Evolutionary conservation across 2,329 filamentous ascomycete species (phyloP), one percentile per base, ranked within the genome.

Genomic region (Aspergillus eucalypticola): DNA sequence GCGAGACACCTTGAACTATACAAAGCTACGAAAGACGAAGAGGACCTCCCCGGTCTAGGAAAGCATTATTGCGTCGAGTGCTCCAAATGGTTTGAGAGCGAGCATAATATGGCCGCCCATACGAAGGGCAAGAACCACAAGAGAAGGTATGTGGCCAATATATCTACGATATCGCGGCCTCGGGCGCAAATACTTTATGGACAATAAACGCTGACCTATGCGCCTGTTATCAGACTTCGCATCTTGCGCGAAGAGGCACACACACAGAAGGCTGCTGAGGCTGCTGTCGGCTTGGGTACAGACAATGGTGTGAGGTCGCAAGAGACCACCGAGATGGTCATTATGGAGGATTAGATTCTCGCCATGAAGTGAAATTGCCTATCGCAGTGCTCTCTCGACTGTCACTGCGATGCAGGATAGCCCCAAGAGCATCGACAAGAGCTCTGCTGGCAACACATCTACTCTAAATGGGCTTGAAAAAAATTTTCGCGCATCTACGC

Each of bases 41-140:
- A 98, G 73, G 95, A 98, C 71, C 83, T 97, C 38, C 95, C 95
- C 3, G 94, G 88, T 0, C 82, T 97, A 52, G 95, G 95, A 25
- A 84, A 87, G 68, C 88, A 88, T 75, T 98, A 97, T 78, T 99
- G 95, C 76, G 83, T 90, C 15, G 90, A 96, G 77, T 99, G 95
- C 76, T 90, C 95, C 64, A 98, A 96, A 80, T 98, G 91, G 89
- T 98, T 96, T 75, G 94, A 98, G 76, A 90, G 88, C 53, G 90
- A 95, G 66, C 77, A 84, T 69, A 96, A 91, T 68, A 81, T 96
- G 60, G 82, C 84, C 38, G 83, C 86, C 27, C 95, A 99, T 78
- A 83, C 83, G 59, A 91, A 90, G 76, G 92, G 91, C 69, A 99
- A 97, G 80, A 91, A 91, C 65, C 95, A 99, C 79, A 97, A 93